Conservation (phyloP, 805 yeast species). For the Ogataea henricii region DNA sequence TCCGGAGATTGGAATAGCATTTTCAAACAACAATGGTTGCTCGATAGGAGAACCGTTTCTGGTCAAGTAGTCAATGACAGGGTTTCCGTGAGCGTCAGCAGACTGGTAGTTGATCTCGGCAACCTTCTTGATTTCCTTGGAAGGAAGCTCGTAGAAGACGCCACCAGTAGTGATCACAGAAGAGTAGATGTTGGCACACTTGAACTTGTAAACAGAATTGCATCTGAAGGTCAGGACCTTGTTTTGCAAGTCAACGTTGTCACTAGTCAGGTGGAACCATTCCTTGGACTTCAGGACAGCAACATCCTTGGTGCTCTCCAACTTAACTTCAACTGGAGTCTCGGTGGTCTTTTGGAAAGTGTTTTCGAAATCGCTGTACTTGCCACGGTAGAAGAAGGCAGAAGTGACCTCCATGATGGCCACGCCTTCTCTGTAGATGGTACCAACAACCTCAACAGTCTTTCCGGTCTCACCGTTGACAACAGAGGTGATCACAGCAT, state of each 20-base stretch:
- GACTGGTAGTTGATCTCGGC: conserved; percentile 88
- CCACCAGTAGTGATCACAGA: conserved; percentile 84
- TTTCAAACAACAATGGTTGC: conserved; percentile 89
- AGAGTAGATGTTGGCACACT: conserved; percentile 71
- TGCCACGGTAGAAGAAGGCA: conserved; percentile 95
- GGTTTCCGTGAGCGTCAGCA: conserved; percentile 93
- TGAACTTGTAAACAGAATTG: conserved; percentile 80
- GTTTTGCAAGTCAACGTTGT: conserved; percentile 68
- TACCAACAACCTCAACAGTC: conserved; percentile 92
- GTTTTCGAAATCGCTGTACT: conserved; percentile 82
- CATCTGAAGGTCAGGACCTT: conserved; percentile 87
- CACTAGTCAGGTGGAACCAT: conserved; percentile 88
- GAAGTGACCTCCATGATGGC: conserved; percentile 94
- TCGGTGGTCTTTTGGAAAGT: conserved; percentile 88
- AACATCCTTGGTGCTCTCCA: conserved; percentile 80
- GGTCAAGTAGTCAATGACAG: conserved; percentile 89
- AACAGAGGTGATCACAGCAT: conserved; percentile 85
- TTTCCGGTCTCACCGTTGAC: conserved; percentile 92
- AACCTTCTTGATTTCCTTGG: conserved; percentile 82
- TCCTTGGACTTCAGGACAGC: conserved; percentile 94
- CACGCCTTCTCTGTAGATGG: conserved; percentile 69
- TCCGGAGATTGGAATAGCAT: conserved; percentile 78
- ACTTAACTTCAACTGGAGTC: conserved; percentile 77
- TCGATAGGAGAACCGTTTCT: conserved; percentile 94
- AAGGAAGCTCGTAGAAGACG: conserved; percentile 84